Evolutionary conservation across 202 grass and related monocot genomes (phyloP), one percentile per base, ranked within the genome.

Genomic region (Zizania palustris): DNA sequence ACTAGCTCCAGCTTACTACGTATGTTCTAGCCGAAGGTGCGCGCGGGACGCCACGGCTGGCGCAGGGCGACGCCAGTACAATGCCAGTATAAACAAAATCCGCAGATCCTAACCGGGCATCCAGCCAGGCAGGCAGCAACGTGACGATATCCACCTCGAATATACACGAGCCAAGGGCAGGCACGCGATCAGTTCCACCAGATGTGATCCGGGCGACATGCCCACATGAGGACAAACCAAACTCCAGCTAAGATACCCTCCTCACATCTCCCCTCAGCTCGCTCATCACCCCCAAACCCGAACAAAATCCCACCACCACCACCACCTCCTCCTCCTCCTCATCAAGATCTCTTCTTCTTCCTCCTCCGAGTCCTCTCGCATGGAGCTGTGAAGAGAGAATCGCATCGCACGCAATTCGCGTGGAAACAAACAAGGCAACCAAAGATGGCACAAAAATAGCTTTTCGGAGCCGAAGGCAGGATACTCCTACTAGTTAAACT

Each of bases 401-500:
- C 28, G 28, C 28, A 28, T 28, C 28, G 28, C 28, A 28, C 65
- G 16, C 37, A 36, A 16, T 33, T 12, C 6, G 11, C 42, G 81
- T 86, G 33, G 50, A 75, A 83, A 74, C 78, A 64, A 82, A 80
- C 69, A 83, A 61, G 60, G 70, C 39, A 85, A 80, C 76, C 58
- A 80, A 70, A 45, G 74, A 88, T 74, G 77, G 80, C 74, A 87
- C 81, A 93, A 87, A 90, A 89, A 92, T 86, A 81, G 90, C 74
- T 93, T 71, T 53, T 45, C 57, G 72, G 11, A 15, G n/a, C n/a
- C 2, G 38, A 59, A 49, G 36, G 16, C 48, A 57, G 71, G 20
- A n/a, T n/a, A n/a, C n/a, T n/a, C n/a, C 39, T 67, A 60, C 71
- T 66, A 84, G 82, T 78, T 74, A 77, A 87, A 90, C 78, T 42